Evolutionary conservation across 805 yeast genomes (phyloP).

Genomic region (Cyberlindnera suaveolens): DNA sequence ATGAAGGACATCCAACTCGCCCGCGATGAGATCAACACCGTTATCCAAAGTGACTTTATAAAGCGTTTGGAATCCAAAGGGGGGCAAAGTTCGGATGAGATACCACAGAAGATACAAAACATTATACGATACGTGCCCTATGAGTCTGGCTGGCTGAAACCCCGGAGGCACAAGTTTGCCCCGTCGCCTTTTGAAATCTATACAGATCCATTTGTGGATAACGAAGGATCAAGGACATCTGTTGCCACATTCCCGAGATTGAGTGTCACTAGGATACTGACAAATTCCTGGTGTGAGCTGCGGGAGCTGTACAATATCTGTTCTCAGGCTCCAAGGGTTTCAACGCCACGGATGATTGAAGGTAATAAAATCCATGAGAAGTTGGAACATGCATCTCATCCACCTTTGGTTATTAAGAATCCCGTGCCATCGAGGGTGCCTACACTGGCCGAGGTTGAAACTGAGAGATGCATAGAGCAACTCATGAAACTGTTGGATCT

Average conservation of each 20-base stretch:
- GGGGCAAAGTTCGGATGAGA: neutral
- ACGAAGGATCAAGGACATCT: neutral
- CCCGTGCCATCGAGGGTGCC: neutral
- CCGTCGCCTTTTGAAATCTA: conserved; percentile 18
- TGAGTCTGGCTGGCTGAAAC: conserved; percentile 3
- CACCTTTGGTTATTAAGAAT: conserved; percentile 11
- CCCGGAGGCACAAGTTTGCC: neutral
- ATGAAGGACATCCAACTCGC: conserved; percentile 1
- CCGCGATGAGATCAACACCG: conserved; percentile 3
- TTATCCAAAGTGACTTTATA: neutral
- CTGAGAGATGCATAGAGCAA: conserved; percentile 36
- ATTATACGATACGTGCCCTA: conserved; percentile 8
- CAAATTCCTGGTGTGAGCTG: conserved; percentile 66
- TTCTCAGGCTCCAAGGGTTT: conserved; percentile 31
- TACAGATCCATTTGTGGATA: neutral
- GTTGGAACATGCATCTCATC: conserved; percentile 44
- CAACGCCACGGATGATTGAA: conserved; percentile 34
- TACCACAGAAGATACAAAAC: neutral
- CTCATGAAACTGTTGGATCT: conserved; percentile 36
- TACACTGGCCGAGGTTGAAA: conserved; percentile 16
- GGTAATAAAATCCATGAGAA: conserved; percentile 44
- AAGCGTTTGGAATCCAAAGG: neutral
- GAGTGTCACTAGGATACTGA: conserved; percentile 55
- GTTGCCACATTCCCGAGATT: conserved; percentile 29
- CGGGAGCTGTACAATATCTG: conserved; percentile 47